These are phyloP conservation scores for Plasmopara viticola DNA, from an alignment of 352 stramenopile genomes.

Conservation along the genomic window DNA sequence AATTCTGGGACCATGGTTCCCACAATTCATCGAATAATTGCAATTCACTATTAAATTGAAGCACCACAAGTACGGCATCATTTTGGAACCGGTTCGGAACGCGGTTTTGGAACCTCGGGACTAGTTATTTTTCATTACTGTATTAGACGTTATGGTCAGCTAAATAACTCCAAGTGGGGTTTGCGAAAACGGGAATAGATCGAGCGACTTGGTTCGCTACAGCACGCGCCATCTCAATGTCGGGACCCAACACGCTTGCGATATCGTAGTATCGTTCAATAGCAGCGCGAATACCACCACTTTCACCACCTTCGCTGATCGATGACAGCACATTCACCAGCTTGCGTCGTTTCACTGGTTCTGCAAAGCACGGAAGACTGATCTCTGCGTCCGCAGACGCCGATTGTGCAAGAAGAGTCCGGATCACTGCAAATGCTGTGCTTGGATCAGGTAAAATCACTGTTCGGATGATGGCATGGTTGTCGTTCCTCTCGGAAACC, in stretches of 20 bases:
- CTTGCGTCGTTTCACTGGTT: neutral
- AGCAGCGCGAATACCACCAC: no score
- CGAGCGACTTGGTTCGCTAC: no score
- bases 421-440: neutral
- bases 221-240: no score
- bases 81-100: slow-evolving; percentile 6
- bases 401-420: neutral
- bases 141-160: neutral
- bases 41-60: neutral
- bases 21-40: neutral
- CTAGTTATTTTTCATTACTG: neutral
- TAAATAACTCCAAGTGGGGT: neutral
- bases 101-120: slow-evolving; percentile 3
- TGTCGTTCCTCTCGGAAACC: no score
- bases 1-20: neutral
- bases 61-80: slow-evolving; percentile 2
- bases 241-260: no score
- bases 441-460: no score
- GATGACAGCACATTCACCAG: no score
- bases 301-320: no score
- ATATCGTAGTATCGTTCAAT: no score
- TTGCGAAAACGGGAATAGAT: no score
- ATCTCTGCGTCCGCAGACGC: neutral
- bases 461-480: no score
- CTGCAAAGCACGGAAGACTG: neutral